Base-by-base conservation (phyloP, 371 early-diverging fungal genomes). In the Apophysomyces sp. region DNA sequence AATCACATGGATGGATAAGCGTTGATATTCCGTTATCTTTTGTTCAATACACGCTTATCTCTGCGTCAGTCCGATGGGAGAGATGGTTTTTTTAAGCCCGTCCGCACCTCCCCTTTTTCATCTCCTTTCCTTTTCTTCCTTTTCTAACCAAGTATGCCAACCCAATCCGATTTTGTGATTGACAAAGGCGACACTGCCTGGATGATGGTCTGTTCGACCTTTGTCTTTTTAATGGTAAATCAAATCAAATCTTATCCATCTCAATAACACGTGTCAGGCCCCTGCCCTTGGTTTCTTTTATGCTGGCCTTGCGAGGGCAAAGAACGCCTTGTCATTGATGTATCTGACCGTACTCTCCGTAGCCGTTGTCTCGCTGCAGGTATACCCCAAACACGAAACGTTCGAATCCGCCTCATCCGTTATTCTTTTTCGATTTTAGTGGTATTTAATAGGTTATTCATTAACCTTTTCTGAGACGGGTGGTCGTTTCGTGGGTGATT, bases 381-480 rank as follows among this genome's bases (percentile, higher is more conserved):
- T 80, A 71, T 15, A 37, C 21, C n/a, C 21, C 13, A 18, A 56
- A 52, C 9, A 15, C 34, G 12, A 12, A 9, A 27, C 13, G n/a
- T 26, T 51, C 21, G 28, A 32, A 55, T 28, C 52, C 8, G 24
- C 37, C 9, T 24, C 18, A 55, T 28, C 52, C 8, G 24, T 37
- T 15, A 24, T 15, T 52, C 8, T 28, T 52, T 18, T 30, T 54
- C 28, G 37, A 27, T 54, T 40, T 18, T 66, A 81, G 80, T 95
- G 96, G 96, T 88, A 92, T 54, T 59, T 92, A 18, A 92, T 88
- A 75, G 96, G 94, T 4, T 95, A 86, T 72, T 91, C 92, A 4
- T 74, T 94, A n/a, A 83, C 92, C 0, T 88, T 95, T 69, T 89
- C 90, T 0, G 71, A 85, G 55, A 85, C 90, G 6, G 86, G 90